Base-by-base conservation (phyloP, 2,329 filamentous ascomycete species). In the Microsporum ferrugineum region DNA sequence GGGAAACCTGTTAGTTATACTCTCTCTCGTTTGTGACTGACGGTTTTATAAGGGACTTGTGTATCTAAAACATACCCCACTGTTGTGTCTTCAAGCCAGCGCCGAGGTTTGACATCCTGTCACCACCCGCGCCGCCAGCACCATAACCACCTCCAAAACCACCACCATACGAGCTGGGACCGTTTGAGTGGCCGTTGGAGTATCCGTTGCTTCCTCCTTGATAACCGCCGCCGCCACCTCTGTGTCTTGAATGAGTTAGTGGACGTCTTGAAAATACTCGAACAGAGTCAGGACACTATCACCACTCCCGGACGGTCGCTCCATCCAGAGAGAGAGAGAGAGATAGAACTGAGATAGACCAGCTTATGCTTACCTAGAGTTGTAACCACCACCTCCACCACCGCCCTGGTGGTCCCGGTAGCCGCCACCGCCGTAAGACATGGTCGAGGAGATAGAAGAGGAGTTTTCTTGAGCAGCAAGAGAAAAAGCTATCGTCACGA, bases 21-120 rank as follows among this genome's bases (percentile, higher is more conserved):
- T 57, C 58, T 10, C 47, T 14, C 36, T 3, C 14, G 41, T 33
- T n/a, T 57, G 29, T 36, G 63, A 55, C 33, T 49, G 43, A 41
- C 57, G 2, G 43, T 17, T 14, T 5, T 14, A 47, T 47, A 47
- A 5, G 5, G 34, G 8, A 36, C n/a, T 17, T 47, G 23, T 47
- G 4, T 14, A 53, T 23, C 17, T 23, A 23, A 36, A 29, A 82
- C 88, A 75, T 79, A 92, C 89, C 89, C 88, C 89, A 99, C 65
- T 85, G 81, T 72, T 96, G 94, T 71, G 87, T 85, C 79, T 95
- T 92, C 67, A 99, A 80, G 69, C 87, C 86, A 65, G 90, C 82
- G 69, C 94, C 94, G 65, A 99, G 88, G 75, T 88, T 87, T 68
- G 86, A 88, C 94, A 99, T 99, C 70, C 89, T 86, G 78, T 99